These are phyloP conservation scores for Panaeolus cyanescens DNA, from an alignment of 768 basidiomycete species.

Conservation along the genomic window DNA sequence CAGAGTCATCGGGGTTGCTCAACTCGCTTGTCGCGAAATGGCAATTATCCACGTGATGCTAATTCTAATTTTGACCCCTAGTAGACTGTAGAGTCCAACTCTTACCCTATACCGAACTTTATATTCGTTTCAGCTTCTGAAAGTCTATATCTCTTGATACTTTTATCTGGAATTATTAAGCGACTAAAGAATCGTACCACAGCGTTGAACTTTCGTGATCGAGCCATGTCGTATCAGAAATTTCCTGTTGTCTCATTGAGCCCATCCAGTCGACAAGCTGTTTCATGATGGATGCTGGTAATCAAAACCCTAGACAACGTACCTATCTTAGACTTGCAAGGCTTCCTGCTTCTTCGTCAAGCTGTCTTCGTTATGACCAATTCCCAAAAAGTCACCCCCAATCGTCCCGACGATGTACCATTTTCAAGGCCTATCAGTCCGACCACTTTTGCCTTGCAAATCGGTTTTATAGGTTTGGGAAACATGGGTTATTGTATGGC, in stretches of 20 bases:
- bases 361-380: background rate
- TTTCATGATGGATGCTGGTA: too few relatives aligned
- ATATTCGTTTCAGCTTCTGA: too few relatives aligned
- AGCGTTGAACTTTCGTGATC: too few relatives aligned
- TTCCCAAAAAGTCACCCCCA: background rate
- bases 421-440: constrained; percentile 18
- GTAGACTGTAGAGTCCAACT: too few relatives aligned
- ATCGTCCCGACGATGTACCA: constrained; percentile 6
- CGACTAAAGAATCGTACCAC: too few relatives aligned
- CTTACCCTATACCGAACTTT: too few relatives aligned
- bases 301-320: background rate
- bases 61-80: background rate
- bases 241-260: too few relatives aligned
- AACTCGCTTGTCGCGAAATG: constrained; percentile 19
- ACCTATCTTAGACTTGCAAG: background rate
- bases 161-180: too few relatives aligned
- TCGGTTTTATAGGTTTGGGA: constrained; percentile 54
- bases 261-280: too few relatives aligned
- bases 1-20: constrained; percentile 4
- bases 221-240: too few relatives aligned
- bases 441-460: constrained; percentile 24
- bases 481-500: constrained; percentile 81
- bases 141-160: too few relatives aligned
- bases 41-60: constrained; percentile 23
- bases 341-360: background rate